Base-by-base conservation (phyloP, 352 stramenopile species). In the Pythium sukuiense region DNA sequence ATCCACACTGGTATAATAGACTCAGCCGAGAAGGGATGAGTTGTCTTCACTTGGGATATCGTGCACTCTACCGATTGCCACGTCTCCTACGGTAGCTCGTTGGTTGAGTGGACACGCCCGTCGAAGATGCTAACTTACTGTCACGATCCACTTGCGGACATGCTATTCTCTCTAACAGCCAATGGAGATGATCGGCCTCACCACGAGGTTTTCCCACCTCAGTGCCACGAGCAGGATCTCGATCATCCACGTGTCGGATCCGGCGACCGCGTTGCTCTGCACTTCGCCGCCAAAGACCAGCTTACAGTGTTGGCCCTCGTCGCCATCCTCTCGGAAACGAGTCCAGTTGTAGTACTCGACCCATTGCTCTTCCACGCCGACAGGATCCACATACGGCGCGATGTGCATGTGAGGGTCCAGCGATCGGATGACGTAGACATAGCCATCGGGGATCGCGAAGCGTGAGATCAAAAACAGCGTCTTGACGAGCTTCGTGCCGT, bases 251-350 rank as follows among this genome's bases (percentile, higher is more conserved):
- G 32, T 41, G 24, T 48, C 33, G 12, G 65, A 39, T 13, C 49
- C 26, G 8, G 64, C 30, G 20, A 72, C 20, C 13, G 66, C 55
- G 26, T 29, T 68, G 45, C 59, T 54, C 29, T 65, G 54, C 0
- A 68, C 59, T n/a, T 72, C 66, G 20, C 66, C 66, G n/a, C 59
- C 61, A 35, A 72, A 72, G 14, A 59, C 41, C 27, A 72, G 30
- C 24, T 33, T 35, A 49, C 66, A 72, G 46, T 65, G 52, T 29
- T 66, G 24, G n/a, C 20, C 58, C 49, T 58, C 24, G 3, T 64
- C 58, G 11, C 59, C 65, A 5, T 29, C 37, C 6, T 8, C 29
- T 13, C 64, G 54, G 32, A 72, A 72, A 29, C 59, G 68, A n/a
- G 67, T 37, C 66, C 66, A 72, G 3, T 41, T 65, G 37, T 61